Evolutionary conservation across 805 yeast species (phyloP).

Genomic region (Spathaspora passalidarum): DNA sequence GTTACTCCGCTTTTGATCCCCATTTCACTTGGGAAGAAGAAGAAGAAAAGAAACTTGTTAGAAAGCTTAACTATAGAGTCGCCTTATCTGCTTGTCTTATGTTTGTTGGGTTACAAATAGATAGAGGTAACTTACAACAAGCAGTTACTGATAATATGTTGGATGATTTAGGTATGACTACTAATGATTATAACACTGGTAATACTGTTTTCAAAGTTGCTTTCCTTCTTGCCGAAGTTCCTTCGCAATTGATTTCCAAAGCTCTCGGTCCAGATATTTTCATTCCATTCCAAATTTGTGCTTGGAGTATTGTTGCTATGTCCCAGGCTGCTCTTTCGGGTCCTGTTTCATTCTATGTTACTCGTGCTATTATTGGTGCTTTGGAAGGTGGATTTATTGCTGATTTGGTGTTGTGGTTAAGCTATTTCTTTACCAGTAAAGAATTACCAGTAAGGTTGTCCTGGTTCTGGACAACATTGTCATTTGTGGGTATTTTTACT

Average conservation of each 20-base stretch:
- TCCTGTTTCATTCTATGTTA: slow-evolving; percentile 42
- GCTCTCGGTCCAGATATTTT: slow-evolving; percentile 60
- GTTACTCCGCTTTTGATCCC: slow-evolving; percentile 56
- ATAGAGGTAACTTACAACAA: slow-evolving; percentile 55
- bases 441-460: slow-evolving; percentile 61
- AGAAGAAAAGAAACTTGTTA: slow-evolving; percentile 48
- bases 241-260: slow-evolving; percentile 65
- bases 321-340: slow-evolving; percentile 35
- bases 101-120: slow-evolving; percentile 58
- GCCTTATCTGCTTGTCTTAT: slow-evolving; percentile 56
- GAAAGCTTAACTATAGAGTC: slow-evolving; percentile 56
- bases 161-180: slow-evolving; percentile 49
- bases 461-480: slow-evolving; percentile 33
- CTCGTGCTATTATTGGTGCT: slow-evolving; percentile 52
- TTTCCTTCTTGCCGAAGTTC: slow-evolving; percentile 58
- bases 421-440: slow-evolving; percentile 59
- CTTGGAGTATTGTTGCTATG: slow-evolving; percentile 58
- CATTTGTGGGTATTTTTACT: slow-evolving; percentile 19
- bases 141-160: slow-evolving; percentile 58
- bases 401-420: slow-evolving; percentile 59
- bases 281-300: slow-evolving; percentile 55
- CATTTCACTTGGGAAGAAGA: slow-evolving; percentile 50
- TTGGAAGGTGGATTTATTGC: slow-evolving; percentile 73
- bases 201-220: slow-evolving; percentile 50
- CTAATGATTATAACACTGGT: slow-evolving; percentile 59